Evolutionary conservation across 495 filamentous ascomycete genomes (phyloP).

Genomic region (Paragyromitra xinjiangensis): DNA sequence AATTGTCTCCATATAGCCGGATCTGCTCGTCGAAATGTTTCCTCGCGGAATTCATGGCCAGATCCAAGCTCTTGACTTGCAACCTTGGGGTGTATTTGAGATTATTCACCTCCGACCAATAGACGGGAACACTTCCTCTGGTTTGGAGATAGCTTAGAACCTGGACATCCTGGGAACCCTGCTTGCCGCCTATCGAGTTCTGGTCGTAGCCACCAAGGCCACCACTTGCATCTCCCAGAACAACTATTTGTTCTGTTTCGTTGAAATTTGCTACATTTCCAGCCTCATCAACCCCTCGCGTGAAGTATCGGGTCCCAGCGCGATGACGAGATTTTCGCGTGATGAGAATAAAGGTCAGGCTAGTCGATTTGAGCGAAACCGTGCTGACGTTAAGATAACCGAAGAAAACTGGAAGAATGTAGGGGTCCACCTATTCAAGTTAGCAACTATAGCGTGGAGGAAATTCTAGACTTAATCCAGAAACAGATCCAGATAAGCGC

Average conservation of each 20-base stretch:
- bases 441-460: conserved; percentile 23
- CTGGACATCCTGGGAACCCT: conserved; percentile 65
- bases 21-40: conserved; percentile 95
- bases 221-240: conserved; percentile 80
- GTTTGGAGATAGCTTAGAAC: conserved; percentile 95
- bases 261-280: conserved; percentile 97
- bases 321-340: conserved; percentile 86
- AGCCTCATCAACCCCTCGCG: conserved; percentile 89
- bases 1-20: conserved; percentile 91
- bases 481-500: neutral
- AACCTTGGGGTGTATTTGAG: conserved; percentile 90
- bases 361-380: conserved; percentile 81
- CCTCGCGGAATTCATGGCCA: conserved; percentile 78
- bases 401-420: conserved; percentile 92
- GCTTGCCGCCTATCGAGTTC: conserved; percentile 38
- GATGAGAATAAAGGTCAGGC: conserved; percentile 86
- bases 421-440: conserved; percentile 78
- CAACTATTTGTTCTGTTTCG: conserved; percentile 91
- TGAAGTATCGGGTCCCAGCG: conserved; percentile 92
- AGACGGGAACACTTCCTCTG: conserved; percentile 92
- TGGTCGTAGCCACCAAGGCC: conserved; percentile 74
- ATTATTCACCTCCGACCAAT: conserved; percentile 94
- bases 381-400: conserved; percentile 89
- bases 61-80: conserved; percentile 85
- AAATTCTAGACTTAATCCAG: conserved; percentile 6